These are phyloP conservation scores for Boletus edulis DNA, from an alignment of 768 basidiomycete species.

Conservation along the genomic window DNA sequence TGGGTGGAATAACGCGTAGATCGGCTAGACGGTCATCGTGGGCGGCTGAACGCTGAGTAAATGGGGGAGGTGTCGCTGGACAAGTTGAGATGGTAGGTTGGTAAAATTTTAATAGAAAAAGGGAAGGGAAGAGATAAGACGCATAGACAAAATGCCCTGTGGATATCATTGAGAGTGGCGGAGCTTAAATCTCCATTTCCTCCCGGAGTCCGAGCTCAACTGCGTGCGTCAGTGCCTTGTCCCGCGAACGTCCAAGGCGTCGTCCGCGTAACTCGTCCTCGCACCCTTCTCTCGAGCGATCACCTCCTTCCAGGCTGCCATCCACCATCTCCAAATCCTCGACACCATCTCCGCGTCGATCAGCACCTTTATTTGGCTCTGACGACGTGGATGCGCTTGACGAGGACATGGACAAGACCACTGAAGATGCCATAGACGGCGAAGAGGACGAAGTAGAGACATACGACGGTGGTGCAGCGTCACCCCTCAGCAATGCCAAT, in stretches of 20 bases:
- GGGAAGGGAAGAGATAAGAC: neutral
- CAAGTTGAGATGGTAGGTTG: neutral
- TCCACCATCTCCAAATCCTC: slow-evolving; percentile 24
- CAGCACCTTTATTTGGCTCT: neutral
- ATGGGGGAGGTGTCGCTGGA: slow-evolving; percentile 1
- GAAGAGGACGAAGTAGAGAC: slow-evolving; percentile 18
- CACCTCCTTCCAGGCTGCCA: neutral
- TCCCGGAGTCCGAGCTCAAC: slow-evolving; percentile 4
- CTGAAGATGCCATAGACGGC: slow-evolving; percentile 16
- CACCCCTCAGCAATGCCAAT: slow-evolving; percentile 23
- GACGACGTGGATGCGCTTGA: neutral
- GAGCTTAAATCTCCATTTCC: slow-evolving; percentile 17
- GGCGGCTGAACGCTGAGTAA: too few relatives aligned
- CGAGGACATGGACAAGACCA: slow-evolving; percentile 18
- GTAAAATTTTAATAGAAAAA: neutral
- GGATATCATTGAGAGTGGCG: neutral
- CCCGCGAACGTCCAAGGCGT: slow-evolving; percentile 15
- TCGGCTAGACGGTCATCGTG: neutral
- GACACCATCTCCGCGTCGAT: neutral
- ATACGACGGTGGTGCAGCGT: slow-evolving; percentile 2
- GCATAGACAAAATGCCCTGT: neutral
- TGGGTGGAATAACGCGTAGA: neutral
- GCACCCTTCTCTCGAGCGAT: neutral
- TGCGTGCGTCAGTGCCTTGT: slow-evolving; percentile 10
- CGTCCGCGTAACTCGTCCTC: slow-evolving; percentile 18